phyloP scores from a whole-genome alignment of 108 stramenopile species.

The Fistulifera solaris region DNA sequence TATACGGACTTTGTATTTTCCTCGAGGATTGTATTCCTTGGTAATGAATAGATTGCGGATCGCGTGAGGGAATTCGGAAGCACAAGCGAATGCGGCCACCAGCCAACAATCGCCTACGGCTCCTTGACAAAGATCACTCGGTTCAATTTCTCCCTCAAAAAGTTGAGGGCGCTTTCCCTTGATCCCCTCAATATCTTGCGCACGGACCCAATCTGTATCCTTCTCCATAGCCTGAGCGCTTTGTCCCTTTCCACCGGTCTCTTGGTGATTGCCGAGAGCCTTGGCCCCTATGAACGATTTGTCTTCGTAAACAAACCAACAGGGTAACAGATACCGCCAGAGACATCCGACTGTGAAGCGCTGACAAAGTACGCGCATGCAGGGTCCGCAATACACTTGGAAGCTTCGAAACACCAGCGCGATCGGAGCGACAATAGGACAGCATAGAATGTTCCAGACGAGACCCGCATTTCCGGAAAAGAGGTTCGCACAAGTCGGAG shows the following conservation, averaged over 20 bases:
- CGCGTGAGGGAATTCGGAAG: not conserved
- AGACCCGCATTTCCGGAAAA: constrained; percentile 2
- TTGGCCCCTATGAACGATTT: constrained; percentile 28
- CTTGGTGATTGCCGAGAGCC: constrained; percentile 20
- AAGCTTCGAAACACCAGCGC: constrained; percentile 27
- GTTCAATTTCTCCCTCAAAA: constrained; percentile 43
- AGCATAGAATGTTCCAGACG: constrained; percentile 19
- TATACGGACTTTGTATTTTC: constrained; percentile 27
- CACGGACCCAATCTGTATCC: constrained; percentile 27
- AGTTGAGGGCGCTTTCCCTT: constrained; percentile 32
- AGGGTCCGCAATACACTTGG: constrained; percentile 23
- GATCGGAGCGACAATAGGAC: constrained; percentile 26
- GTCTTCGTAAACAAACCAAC: constrained; percentile 30
- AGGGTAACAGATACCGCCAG: constrained; percentile 22
- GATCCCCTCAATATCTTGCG: constrained; percentile 18
- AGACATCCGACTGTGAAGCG: constrained; percentile 18
- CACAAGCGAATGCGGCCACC: constrained; percentile 49
- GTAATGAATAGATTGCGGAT: not conserved
- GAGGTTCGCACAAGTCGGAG: constrained; percentile 25
- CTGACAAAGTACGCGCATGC: constrained; percentile 21
- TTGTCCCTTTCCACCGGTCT: constrained; percentile 1
- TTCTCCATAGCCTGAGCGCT: constrained; percentile 14
- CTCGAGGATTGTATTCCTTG: constrained; percentile 6
- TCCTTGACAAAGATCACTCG: constrained; percentile 54
- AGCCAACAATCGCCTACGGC: constrained; percentile 71